Evolutionary conservation across 306 rosid species (phyloP).

Genomic region (Medicago ruthenica): DNA sequence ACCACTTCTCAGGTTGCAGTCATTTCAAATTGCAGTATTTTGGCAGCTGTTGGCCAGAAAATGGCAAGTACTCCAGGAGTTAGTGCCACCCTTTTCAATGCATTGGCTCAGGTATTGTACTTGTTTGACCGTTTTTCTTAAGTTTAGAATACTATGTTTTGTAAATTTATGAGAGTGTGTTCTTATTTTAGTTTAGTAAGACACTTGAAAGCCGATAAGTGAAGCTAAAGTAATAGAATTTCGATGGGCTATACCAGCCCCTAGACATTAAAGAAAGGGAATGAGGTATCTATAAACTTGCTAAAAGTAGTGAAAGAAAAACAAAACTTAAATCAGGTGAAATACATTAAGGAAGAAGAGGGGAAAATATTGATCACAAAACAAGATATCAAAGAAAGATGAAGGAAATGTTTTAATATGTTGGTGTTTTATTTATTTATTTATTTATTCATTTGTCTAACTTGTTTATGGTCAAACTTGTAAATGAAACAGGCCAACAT

Average conservation of each 20-base stretch:
- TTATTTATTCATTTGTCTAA: constrained; percentile 10
- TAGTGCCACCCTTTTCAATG: constrained; percentile 95
- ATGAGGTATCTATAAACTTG: neutral
- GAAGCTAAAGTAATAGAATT: neutral
- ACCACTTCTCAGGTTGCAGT: constrained; percentile 71
- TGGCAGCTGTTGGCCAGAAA: constrained; percentile 98
- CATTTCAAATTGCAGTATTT: constrained; percentile 89
- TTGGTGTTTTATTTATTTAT: neutral
- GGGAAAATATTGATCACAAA: neutral
- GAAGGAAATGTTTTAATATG: neutral
- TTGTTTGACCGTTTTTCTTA: constrained; percentile 20
- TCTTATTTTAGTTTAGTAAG: neutral
- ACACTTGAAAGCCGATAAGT: neutral
- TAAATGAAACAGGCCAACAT: constrained; percentile 78
- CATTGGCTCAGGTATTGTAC: constrained; percentile 83
- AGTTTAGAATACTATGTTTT: constrained; percentile 2
- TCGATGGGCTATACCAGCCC: neutral
- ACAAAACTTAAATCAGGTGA: neutral
- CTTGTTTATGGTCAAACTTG: constrained; percentile 39
- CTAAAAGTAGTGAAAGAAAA: neutral
- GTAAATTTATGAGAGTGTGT: neutral
- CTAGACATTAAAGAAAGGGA: neutral
- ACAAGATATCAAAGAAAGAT: neutral
- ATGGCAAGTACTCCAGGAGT: constrained; percentile 99
- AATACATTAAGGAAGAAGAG: neutral